Evolutionary conservation across 768 basidiomycete genomes (phyloP), one percentile per base, ranked within the genome.

Genomic region (Amanita rimosa): DNA sequence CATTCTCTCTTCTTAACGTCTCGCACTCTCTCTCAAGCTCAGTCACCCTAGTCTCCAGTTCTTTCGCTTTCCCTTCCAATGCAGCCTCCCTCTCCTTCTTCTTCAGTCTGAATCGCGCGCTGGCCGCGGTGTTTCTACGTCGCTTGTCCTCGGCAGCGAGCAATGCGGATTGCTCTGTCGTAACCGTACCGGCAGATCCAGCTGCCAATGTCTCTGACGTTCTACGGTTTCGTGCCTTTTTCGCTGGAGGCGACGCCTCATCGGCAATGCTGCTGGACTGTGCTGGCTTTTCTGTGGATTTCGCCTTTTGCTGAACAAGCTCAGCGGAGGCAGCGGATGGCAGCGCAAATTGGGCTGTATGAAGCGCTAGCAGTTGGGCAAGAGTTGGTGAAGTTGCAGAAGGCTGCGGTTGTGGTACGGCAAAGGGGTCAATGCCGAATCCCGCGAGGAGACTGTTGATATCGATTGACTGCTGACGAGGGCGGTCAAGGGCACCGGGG

Each of bases 61-160:
- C 90, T 68, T 90, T 91, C 13, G 86, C 80, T 57, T 80, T 82
- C 37, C 73, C 75, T 66, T 95, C 93, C 17, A 95, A 70, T 13
- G 93, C 92, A 2, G 79, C 83, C 67, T 96, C 93, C 11, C 93
- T 75, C 65, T 94, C 90, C 71, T 96, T 96, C 74, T 96, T 96
- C 76, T 95, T 96, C 59, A 91, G 65, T 51, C 92, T 77, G 74
- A 96, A 96, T 6, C 92, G 85, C 27, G 92, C 92, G 46, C 86
- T 90, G 0, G 92, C 92, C 1, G 89, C 89, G 0, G 92, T 96
- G 62, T 96, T 96, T 40, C 92, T 72, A 50, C 91, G 76, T n/a
- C 92, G 83, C 62, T 95, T 95, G 65, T 95, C 92, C 64, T 95
- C 92, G 0, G 83, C 64, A 4, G 82, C 69, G 6, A 75, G 75